Base-by-base conservation (phyloP, 768 basidiomycete species). In the Rubroboletus pulcherrimus region DNA sequence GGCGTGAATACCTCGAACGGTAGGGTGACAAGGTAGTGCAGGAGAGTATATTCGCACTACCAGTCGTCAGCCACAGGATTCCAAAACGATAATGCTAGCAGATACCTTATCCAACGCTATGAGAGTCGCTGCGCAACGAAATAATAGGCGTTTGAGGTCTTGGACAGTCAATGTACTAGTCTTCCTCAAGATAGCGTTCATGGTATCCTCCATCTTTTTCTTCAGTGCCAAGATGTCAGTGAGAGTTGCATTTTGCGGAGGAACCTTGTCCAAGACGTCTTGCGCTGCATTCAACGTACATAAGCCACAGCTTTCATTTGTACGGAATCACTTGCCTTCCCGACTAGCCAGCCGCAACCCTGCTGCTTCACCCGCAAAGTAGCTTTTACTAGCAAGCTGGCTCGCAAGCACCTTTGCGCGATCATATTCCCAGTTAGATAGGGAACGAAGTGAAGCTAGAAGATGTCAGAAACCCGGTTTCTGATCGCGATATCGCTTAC, bases 1-100 rank as follows among this genome's bases (percentile, higher is more conserved):
- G 94, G 92, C 1, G 90, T 94, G 58, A 92, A 92, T 3, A 91
- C 86, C 53, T 90, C 87, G 63, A 98, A 91, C 0, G 97, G 97
- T 17, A 98, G 71, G 34, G 81, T 78, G 8, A 98, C 94, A 26
- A 98, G 76, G 68, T 93, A 87, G 71, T 91, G 89, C 10, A 98
- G 74, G 14, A 98, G 76, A 24, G 89, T 89, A 65, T 89, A 81
- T 55, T 98, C 92, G 66, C 85, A 86, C 93, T 96, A 60, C 26
- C n/a, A 34, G 29, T 43, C 24, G 31, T 67, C 39, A 61, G 42
- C 33, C n/a, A 49, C 11, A 31, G 2, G 17, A 49, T 29, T 49
- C 19, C 19, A 31, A n/a, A 54, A 29, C 14, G 2, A 40, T 29
- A 46, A 34, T 38, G 46, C 26, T 48, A 51, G 7, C 0, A 47